These are phyloP conservation scores for Boletus sp. DNA, from an alignment of 768 basidiomycete species.

Conservation along the genomic window DNA sequence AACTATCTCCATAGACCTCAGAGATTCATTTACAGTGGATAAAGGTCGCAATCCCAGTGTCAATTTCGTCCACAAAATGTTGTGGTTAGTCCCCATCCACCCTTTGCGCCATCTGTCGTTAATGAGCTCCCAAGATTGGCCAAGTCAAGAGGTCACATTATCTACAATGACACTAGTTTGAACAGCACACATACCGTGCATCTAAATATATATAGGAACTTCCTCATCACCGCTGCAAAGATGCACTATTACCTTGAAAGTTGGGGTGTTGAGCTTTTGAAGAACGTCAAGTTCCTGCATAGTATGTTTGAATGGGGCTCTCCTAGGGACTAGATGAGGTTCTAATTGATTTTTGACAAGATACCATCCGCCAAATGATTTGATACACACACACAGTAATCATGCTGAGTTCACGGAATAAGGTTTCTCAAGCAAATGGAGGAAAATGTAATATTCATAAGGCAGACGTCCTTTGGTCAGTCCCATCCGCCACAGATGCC, in stretches of 20 bases:
- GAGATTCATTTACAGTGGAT: conserved; percentile 69
- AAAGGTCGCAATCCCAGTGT: conserved; percentile 62
- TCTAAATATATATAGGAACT: conserved; percentile 85
- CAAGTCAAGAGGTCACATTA: conserved; percentile 71
- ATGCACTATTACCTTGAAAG: conserved; percentile 77
- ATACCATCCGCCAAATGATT: conserved; percentile 60
- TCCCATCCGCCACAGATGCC: not conserved
- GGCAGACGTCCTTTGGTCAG: conserved; percentile 60
- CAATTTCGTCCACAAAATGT: conserved; percentile 68
- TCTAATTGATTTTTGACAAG: conserved; percentile 36
- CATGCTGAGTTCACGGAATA: conserved; percentile 42
- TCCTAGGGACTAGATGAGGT: not conserved
- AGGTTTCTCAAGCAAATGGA: conserved; percentile 37
- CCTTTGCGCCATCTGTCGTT: not conserved
- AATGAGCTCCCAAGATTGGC: conserved; percentile 49
- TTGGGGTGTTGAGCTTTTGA: conserved; percentile 49
- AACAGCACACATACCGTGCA: conserved; percentile 64
- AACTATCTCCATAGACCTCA: conserved; percentile 46
- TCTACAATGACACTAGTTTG: conserved; percentile 73
- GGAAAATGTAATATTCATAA: conserved; percentile 49
- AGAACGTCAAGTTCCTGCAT: conserved; percentile 50
- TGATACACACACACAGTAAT: conserved; percentile 54
- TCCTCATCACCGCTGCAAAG: conserved; percentile 80
- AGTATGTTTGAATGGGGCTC: conserved; percentile 38
- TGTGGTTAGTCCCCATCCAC: conserved; percentile 51